Conservation (phyloP, 1,284 basidiomycete genomes). For the Mycocalia duriaeana region DNA sequence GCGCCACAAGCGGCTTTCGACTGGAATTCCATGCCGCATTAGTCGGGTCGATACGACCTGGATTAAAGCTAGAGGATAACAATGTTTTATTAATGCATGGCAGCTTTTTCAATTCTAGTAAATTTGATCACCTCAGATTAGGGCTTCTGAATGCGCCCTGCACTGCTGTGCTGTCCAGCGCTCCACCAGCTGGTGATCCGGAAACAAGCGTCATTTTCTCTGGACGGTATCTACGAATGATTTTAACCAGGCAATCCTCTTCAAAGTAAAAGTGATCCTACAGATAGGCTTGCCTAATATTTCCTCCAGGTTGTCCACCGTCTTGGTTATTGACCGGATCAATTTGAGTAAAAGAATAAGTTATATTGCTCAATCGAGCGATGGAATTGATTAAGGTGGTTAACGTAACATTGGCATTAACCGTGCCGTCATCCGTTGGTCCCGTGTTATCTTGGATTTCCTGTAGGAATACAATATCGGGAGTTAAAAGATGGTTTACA, state of each 20-base stretch:
- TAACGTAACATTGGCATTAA: conserved; percentile 52
- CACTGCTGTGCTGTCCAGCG: conserved; percentile 42
- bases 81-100: no score
- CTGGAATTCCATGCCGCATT: conserved; percentile 53
- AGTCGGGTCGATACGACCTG: conserved; percentile 56
- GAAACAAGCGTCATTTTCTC: conserved; percentile 47
- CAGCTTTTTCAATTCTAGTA: no score
- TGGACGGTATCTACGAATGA: conserved; percentile 37
- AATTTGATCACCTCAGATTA: conserved; percentile 41
- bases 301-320: conserved; percentile 62
- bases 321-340: conserved; percentile 51
- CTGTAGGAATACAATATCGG: conserved; percentile 61
- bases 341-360: conserved; percentile 48
- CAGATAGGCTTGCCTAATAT: conserved; percentile 59
- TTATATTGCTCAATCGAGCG: conserved; percentile 35
- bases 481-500: conserved; percentile 43
- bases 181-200: conserved; percentile 42
- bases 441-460: conserved; percentile 67
- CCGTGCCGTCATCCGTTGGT: conserved; percentile 48
- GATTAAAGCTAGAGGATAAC: conserved; percentile 51
- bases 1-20: conserved; percentile 59
- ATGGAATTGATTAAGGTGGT: conserved; percentile 47
- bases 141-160: conserved; percentile 31
- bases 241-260: background rate
- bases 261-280: conserved; percentile 18